phyloP scores from a whole-genome alignment of 2,329 filamentous ascomycete species.

The Colletotrichum karsti region DNA sequence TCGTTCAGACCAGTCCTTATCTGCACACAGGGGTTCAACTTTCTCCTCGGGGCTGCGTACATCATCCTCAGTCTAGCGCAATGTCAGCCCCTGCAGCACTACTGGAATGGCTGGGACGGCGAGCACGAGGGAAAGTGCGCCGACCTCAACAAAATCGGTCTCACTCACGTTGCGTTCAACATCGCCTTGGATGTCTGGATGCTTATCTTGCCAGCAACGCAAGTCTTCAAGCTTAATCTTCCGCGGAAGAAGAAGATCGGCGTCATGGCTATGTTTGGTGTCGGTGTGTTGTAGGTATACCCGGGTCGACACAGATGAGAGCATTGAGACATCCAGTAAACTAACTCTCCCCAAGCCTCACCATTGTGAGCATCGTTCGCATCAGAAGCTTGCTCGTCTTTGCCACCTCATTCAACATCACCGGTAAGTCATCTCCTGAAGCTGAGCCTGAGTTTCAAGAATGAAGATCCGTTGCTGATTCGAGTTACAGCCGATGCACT shows the following conservation, averaged over 20 bases:
- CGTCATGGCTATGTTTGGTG: slow-evolving; percentile 6
- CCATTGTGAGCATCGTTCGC: neutral
- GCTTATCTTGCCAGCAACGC: neutral
- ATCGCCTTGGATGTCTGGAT: slow-evolving; percentile 2
- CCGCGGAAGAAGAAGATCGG: neutral
- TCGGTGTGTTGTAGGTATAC: neutral
- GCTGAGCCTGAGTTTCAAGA: too few species aligned
- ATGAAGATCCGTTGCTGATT: neutral
- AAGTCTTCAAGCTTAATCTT: neutral
- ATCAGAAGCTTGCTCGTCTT: neutral
- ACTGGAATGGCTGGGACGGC: neutral
- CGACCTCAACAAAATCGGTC: neutral
- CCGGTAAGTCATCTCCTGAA: too few species aligned
- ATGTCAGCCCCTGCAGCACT: neutral
- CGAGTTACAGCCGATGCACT: neutral
- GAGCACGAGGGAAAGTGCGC: neutral
- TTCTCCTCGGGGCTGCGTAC: neutral
- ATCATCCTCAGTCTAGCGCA: neutral
- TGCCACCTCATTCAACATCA: neutral
- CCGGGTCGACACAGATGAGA: accelerated
- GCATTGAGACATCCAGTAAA: accelerated
- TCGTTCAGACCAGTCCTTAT: neutral
- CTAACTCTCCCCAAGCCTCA: neutral
- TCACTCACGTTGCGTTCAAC: neutral
- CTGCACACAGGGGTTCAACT: neutral